phyloP scores from a whole-genome alignment of 305 asterid genomes.

The Galium porrigens region DNA sequence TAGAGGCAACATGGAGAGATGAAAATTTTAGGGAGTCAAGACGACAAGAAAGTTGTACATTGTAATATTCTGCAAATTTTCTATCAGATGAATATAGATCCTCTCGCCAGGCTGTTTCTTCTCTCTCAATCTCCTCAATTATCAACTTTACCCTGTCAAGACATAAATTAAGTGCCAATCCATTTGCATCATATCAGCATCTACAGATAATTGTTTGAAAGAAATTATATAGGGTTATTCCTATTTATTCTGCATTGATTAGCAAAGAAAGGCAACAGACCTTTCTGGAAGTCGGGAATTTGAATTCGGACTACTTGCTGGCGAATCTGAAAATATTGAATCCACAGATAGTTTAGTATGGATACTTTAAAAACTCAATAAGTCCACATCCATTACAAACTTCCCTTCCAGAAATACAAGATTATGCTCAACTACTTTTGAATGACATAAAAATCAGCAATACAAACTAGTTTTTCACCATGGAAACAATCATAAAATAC shows the following conservation, averaged over 20 bases:
- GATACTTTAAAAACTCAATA: not conserved
- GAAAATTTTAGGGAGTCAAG: not conserved
- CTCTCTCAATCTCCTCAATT: conserved; percentile 88
- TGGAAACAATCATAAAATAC: not conserved
- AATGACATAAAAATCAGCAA: not conserved
- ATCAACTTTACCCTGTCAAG: conserved; percentile 68
- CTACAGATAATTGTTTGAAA: not conserved
- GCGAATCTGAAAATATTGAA: conserved; percentile 31
- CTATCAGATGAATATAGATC: conserved; percentile 72
- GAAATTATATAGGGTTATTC: conserved; percentile 2
- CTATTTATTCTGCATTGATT: not conserved
- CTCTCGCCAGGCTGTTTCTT: conserved; percentile 78
- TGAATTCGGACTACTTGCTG: conserved; percentile 48
- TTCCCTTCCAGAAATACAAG: not conserved
- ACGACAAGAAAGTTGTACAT: conserved; percentile 24
- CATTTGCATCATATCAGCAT: not conserved
- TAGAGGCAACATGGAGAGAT: conserved; percentile 15
- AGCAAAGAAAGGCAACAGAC: conserved; percentile 19
- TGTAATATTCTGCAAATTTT: conserved; percentile 39
- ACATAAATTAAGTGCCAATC: conserved; percentile 18
- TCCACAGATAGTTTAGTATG: not conserved
- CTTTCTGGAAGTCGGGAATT: conserved; percentile 91
- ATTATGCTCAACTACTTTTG: not conserved
- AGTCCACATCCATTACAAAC: too few species aligned
- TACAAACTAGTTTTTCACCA: not conserved